Evolutionary conservation across 176 grass and related monocot genomes (phyloP), one percentile per base, ranked within the genome.

Genomic region (Oryza rufipogon): DNA sequence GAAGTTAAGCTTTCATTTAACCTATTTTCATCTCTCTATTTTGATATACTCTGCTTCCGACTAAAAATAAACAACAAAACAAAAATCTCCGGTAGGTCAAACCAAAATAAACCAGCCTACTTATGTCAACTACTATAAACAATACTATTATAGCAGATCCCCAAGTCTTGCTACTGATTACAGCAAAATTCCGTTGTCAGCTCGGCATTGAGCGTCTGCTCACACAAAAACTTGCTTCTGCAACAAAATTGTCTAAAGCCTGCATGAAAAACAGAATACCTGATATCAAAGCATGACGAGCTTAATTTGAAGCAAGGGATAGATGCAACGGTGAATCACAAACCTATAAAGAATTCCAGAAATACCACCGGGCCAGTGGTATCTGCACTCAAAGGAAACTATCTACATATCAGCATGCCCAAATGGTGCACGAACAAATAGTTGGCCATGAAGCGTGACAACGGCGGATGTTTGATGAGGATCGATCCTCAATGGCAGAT

Each of bases 391-490:
- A 56, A 81, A 80, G 60, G 16, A 68, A 86, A 75, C 49, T 83
- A 86, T 71, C 86, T 93, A 91, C 86, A 87, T 81, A 82, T 93
- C 91, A 32, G 89, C 77, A 75, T 88, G 88, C 71, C 94, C 96
- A 78, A 95, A 98, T 44, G 96, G 96, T 23, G 90, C 96, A 69
- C 96, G 96, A 14, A 95, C 96, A 58, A 98, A 98, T 80, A 98
- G 87, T 84, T 98, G 96, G 58, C 96, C 96, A 33, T 98, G 96
- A 81, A 98, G 93, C 11, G 93, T 98, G 39, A 98, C 96, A 48
- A 98, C 91, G 41, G 96, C 96, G 2, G 96, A 98, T 41, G 96
- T 98, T 91, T 98, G 91, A 82, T 98, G 96, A 13, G 96, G 96
- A 92, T 98, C 93, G n/a, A 98, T 98, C 38, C 96, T 84, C 5